Evolutionary conservation across 768 basidiomycete species (phyloP).

Genomic region (Paxillus ammoniavirescens): DNA sequence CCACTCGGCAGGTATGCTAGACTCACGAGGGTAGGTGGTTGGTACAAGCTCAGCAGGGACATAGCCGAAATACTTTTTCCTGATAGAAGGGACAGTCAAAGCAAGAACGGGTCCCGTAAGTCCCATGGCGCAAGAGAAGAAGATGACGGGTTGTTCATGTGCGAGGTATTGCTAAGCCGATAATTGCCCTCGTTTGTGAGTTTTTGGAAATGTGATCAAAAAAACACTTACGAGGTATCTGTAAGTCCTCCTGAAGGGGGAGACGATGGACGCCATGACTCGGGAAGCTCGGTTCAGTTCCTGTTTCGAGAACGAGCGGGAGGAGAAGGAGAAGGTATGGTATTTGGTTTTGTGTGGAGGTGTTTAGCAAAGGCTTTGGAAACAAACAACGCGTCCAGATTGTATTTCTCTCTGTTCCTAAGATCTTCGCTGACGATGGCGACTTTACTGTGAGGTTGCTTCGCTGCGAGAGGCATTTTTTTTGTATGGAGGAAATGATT

Average conservation of each 20-base stretch:
- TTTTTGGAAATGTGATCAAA: background rate
- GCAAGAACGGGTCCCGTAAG: conserved; percentile 73
- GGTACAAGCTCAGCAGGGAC: conserved; percentile 68
- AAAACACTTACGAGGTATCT: conserved; percentile 25
- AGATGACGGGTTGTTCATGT: conserved; percentile 88
- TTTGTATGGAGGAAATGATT: background rate
- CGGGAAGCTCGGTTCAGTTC: background rate
- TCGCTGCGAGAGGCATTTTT: too few species aligned
- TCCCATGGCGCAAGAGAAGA: conserved; percentile 81
- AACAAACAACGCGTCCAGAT: conserved; percentile 15
- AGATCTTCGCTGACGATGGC: too few species aligned
- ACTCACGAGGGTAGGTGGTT: conserved; percentile 76
- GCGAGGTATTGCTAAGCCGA: conserved; percentile 78
- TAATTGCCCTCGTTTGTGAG: background rate
- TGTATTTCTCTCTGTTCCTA: too few species aligned
- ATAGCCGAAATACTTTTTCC: conserved; percentile 66
- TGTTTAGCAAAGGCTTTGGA: conserved; percentile 24
- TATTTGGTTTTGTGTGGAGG: conserved; percentile 5
- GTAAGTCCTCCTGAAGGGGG: conserved; percentile 29
- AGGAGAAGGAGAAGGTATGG: conserved; percentile 9
- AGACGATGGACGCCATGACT: conserved; percentile 28
- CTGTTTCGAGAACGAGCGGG: conserved; percentile 2
- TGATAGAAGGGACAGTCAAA: conserved; percentile 74
- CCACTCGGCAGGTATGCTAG: background rate
- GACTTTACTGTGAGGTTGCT: too few species aligned